phyloP scores from a whole-genome alignment of 1,284 basidiomycete species.

The Pyrrhoderma noxium region DNA sequence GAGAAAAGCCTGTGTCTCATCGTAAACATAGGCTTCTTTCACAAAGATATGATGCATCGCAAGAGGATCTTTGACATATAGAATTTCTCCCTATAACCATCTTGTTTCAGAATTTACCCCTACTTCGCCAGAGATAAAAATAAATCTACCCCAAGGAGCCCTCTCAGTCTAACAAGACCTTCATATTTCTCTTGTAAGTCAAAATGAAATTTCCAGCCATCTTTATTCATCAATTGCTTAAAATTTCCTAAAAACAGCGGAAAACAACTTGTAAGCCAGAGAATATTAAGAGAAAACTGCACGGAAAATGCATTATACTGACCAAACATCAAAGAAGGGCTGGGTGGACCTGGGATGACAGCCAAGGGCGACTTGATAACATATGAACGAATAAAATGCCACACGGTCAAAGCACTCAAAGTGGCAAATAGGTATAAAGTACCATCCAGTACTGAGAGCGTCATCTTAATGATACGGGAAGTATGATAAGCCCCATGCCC shows the following conservation, averaged over 20 bases:
- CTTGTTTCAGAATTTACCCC: neutral
- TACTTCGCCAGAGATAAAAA: neutral
- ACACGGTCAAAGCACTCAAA: neutral
- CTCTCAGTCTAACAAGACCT: constrained; percentile 16
- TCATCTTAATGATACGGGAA: too few relatives aligned
- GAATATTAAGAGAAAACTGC: too few relatives aligned
- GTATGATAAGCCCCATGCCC: too few relatives aligned
- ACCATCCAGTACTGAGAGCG: too few relatives aligned
- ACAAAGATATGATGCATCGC: constrained; percentile 27
- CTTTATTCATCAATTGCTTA: constrained; percentile 11
- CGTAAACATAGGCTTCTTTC: constrained; percentile 28
- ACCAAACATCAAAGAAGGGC: constrained; percentile 12
- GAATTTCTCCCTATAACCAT: constrained; percentile 15
- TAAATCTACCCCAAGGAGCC: constrained; percentile 21
- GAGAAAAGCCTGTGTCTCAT: constrained; percentile 22
- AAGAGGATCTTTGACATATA: constrained; percentile 20
- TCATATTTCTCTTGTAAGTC: constrained; percentile 19
- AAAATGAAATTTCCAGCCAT: constrained; percentile 17
- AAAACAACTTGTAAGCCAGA: neutral
- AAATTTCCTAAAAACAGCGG: constrained; percentile 13
- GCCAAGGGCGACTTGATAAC: constrained; percentile 3
- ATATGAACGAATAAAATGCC: constrained; percentile 3
- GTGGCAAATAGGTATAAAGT: too few relatives aligned
- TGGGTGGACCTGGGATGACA: constrained; percentile 13
- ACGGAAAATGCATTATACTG: neutral